Evolutionary conservation across 2,329 filamentous ascomycete species (phyloP).

Genomic region (Dactylellina drechsleri): DNA sequence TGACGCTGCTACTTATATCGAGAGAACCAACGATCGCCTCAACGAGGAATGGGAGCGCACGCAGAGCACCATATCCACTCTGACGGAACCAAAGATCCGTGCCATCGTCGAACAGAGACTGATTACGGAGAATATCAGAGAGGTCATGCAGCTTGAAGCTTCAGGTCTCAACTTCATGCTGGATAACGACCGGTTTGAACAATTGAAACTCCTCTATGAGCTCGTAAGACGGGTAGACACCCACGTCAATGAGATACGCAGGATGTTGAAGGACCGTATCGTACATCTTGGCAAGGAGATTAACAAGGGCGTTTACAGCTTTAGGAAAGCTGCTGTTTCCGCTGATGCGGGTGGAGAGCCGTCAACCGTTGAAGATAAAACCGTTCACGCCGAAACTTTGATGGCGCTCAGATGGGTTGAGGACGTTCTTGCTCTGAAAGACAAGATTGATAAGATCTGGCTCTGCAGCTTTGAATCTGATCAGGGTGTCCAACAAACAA

Average conservation of each 20-base stretch:
- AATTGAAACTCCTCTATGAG: slow-evolving; percentile 82
- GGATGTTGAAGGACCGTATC: slow-evolving; percentile 77
- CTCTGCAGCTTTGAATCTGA: slow-evolving; percentile 77
- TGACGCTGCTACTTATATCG: slow-evolving; percentile 84
- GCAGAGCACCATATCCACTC: slow-evolving; percentile 78
- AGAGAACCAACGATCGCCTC: slow-evolving; percentile 77
- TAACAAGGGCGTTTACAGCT: slow-evolving; percentile 70
- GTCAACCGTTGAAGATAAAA: slow-evolving; percentile 66
- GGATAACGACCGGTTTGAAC: slow-evolving; percentile 82
- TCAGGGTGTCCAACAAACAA: slow-evolving; percentile 78
- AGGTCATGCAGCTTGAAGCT: slow-evolving; percentile 83
- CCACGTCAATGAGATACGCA: slow-evolving; percentile 75
- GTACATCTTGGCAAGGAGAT: slow-evolving; percentile 83
- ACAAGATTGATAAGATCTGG: slow-evolving; percentile 87
- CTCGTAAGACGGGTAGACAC: slow-evolving; percentile 80
- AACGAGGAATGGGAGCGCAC: slow-evolving; percentile 84
- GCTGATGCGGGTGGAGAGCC: slow-evolving; percentile 58
- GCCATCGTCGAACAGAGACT: slow-evolving; percentile 82
- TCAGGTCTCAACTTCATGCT: slow-evolving; percentile 91
- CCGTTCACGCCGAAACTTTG: slow-evolving; percentile 71
- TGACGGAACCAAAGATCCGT: slow-evolving; percentile 78
- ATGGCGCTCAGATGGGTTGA: slow-evolving; percentile 96
- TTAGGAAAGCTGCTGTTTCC: slow-evolving; percentile 68
- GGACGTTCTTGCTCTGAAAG: slow-evolving; percentile 84
- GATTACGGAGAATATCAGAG: slow-evolving; percentile 78